phyloP scores from a whole-genome alignment of 2,329 filamentous ascomycete genomes.

The Sclerotinia spermophila region DNA sequence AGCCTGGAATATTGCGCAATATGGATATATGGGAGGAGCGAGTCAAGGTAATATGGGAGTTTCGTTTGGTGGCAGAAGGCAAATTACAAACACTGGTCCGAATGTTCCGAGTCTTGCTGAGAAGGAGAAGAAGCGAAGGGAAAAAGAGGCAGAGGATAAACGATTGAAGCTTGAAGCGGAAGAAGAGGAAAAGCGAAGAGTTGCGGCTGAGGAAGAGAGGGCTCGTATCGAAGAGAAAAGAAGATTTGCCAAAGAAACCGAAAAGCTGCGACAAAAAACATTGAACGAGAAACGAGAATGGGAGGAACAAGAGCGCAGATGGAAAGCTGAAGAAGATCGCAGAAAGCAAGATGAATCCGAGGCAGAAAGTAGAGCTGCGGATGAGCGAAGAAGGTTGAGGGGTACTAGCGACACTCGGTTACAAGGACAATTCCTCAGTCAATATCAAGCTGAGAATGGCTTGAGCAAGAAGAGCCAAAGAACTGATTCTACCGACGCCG shows the following conservation, averaged over 20 bases:
- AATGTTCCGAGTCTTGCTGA: slow-evolving; percentile 77
- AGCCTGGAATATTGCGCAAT: slow-evolving; percentile 98
- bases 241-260: slow-evolving; percentile 63
- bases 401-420: slow-evolving; percentile 63
- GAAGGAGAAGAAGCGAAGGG: slow-evolving; percentile 67
- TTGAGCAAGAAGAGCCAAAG: slow-evolving; percentile 39
- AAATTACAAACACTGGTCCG: slow-evolving; percentile 83
- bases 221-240: slow-evolving; percentile 61
- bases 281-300: slow-evolving; percentile 69
- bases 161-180: slow-evolving; percentile 53
- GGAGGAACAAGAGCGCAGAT: slow-evolving; percentile 73
- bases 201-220: slow-evolving; percentile 57
- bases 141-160: slow-evolving; percentile 57
- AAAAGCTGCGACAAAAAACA: slow-evolving; percentile 52
- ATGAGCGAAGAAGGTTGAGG: slow-evolving; percentile 60
- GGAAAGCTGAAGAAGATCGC: slow-evolving; percentile 72
- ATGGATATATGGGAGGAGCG: slow-evolving; percentile 96
- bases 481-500: slow-evolving; percentile 50
- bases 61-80: slow-evolving; percentile 82
- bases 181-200: slow-evolving; percentile 47
- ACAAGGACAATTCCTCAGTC: slow-evolving; percentile 79
- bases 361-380: slow-evolving; percentile 61
- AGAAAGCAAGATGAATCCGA: slow-evolving; percentile 70
- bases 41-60: slow-evolving; percentile 95
- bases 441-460: slow-evolving; percentile 73